Evolutionary conservation across 257 asterid species (phyloP).

Genomic region (Ligustrum vulgare): DNA sequence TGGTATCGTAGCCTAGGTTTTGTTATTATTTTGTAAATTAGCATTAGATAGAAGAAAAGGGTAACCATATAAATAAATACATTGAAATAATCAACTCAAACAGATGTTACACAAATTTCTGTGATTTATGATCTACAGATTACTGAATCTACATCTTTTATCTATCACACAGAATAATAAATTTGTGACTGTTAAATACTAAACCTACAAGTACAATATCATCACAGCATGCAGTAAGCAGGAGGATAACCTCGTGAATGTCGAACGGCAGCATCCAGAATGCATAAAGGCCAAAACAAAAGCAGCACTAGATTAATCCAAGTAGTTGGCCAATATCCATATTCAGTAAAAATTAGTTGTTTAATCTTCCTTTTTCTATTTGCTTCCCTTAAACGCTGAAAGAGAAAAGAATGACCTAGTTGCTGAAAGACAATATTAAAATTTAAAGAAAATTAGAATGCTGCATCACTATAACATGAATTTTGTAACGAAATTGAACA

Average conservation of each 20-base stretch:
- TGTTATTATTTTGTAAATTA: no score
- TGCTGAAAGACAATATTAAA: constrained; percentile 55
- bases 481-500: neutral
- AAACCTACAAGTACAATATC: constrained; percentile 32
- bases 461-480: neutral
- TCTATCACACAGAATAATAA: constrained; percentile 19
- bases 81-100: no score
- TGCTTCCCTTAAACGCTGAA: constrained; percentile 94
- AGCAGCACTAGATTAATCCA: constrained; percentile 18
- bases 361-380: constrained; percentile 46
- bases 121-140: no score
- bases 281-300: neutral
- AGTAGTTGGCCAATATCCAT: neutral
- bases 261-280: neutral
- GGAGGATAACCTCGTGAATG: constrained; percentile 5
- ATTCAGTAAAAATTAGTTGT: constrained; percentile 18
- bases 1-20: no score
- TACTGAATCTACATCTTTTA: no score
- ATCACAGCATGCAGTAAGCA: constrained; percentile 14
- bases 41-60: no score
- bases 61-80: no score
- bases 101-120: no score
- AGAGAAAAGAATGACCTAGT: constrained; percentile 97
- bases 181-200: constrained; percentile 29
- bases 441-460: constrained; percentile 14